Conservation (phyloP, 306 rosid genomes). For the Rosa multiflora region DNA sequence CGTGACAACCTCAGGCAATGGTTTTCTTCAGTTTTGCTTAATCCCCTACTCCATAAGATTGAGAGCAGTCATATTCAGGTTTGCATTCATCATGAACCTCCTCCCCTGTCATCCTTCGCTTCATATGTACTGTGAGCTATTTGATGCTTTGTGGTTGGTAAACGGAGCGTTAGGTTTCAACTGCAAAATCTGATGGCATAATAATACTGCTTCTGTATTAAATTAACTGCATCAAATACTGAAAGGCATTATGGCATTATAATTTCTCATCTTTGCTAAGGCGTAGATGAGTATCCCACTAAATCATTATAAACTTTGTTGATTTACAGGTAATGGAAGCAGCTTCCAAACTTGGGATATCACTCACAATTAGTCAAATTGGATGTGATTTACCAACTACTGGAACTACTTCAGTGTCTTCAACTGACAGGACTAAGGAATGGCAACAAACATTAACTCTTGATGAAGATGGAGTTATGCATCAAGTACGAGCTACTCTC, state of each 20-base stretch:
- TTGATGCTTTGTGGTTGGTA: conserved; percentile 5
- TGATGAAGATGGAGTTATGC: conserved; percentile 82
- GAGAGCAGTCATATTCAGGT: too few relatives aligned
- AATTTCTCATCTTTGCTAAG: not conserved
- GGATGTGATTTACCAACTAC: conserved; percentile 59
- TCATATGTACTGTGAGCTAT: too few relatives aligned
- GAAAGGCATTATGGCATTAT: not conserved
- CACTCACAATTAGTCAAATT: conserved; percentile 66
- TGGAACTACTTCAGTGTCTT: conserved; percentile 54
- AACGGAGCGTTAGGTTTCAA: not conserved
- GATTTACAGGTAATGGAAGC: conserved; percentile 68
- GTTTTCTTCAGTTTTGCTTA: too few relatives aligned
- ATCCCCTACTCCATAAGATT: too few relatives aligned
- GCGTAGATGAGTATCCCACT: not conserved
- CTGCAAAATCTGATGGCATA: conserved; percentile 11
- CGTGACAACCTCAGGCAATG: too few relatives aligned
- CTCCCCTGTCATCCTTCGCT: too few relatives aligned
- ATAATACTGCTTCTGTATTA: conserved; percentile 16
- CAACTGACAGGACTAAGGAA: conserved; percentile 64
- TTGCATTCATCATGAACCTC: too few relatives aligned
- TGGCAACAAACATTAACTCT: conserved; percentile 79
- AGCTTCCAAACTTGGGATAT: conserved; percentile 79
- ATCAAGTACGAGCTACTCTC: conserved; percentile 76
- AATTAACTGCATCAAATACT: not conserved
- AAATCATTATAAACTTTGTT: conserved; percentile 21